Conservation (phyloP, 805 yeast species). For the Yarrowia keelungensis region DNA sequence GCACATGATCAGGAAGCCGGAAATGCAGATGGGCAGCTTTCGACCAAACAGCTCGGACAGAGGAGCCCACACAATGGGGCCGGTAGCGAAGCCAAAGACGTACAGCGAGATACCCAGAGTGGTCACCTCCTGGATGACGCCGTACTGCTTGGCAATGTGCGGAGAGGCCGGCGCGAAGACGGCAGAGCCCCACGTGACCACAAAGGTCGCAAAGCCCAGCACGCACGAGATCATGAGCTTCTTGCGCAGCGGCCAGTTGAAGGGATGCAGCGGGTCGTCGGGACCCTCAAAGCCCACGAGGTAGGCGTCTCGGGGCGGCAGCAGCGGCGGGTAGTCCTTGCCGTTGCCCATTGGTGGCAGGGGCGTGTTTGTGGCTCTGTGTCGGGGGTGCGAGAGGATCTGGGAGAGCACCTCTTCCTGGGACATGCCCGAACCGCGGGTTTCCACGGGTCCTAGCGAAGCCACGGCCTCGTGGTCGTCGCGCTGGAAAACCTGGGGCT, state of each 20-base stretch:
- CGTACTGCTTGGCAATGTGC: constrained; percentile 58
- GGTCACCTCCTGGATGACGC: constrained; percentile 71
- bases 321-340: constrained; percentile 40
- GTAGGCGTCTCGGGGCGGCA: constrained; percentile 50
- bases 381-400: constrained; percentile 26
- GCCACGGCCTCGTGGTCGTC: constrained; percentile 3
- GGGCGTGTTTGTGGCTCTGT: constrained; percentile 19
- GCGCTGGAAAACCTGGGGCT: constrained; percentile 1
- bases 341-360: constrained; percentile 41
- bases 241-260: constrained; percentile 66
- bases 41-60: constrained; percentile 81
- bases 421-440: constrained; percentile 8
- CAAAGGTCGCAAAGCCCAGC: constrained; percentile 59
- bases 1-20: constrained; percentile 62
- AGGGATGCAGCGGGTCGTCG: constrained; percentile 78
- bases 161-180: constrained; percentile 70
- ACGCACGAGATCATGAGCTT: constrained; percentile 57
- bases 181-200: constrained; percentile 81
- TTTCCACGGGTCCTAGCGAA: constrained; percentile 4
- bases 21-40: constrained; percentile 62
- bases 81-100: constrained; percentile 93
- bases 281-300: constrained; percentile 74
- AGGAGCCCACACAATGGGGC: constrained; percentile 92
- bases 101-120: constrained; percentile 78
- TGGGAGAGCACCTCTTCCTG: constrained; percentile 15